Evolutionary conservation across 2,329 filamentous ascomycete genomes (phyloP).

Genomic region (Apiospora kogelbergensis): DNA sequence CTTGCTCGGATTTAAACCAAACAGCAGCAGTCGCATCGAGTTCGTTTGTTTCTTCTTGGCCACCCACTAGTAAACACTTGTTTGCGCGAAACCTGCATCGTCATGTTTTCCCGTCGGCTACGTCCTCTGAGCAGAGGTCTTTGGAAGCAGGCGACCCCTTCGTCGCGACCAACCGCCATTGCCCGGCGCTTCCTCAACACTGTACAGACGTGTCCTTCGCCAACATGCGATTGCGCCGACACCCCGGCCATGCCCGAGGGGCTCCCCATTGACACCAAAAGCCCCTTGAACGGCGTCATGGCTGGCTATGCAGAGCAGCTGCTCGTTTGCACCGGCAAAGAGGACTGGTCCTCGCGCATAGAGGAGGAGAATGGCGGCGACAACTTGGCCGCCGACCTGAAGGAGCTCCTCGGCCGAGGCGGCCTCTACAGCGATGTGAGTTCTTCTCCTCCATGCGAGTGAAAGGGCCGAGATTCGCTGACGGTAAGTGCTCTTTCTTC

Average conservation of each 20-base stretch:
- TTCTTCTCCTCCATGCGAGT: conserved; percentile 18
- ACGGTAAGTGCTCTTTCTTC: conserved; percentile 28
- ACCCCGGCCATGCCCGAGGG: conserved; percentile 63
- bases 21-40: neutral
- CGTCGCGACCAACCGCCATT: neutral
- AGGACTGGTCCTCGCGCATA: conserved; percentile 81
- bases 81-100: neutral
- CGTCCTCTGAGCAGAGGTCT: conserved; percentile 11
- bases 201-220: conserved; percentile 64
- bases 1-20: neutral
- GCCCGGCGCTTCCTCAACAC: conserved; percentile 30
- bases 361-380: conserved; percentile 73
- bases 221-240: conserved; percentile 73
- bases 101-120: conserved; percentile 8
- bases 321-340: conserved; percentile 75
- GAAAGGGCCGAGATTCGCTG: conserved; percentile 23
- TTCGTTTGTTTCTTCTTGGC: neutral
- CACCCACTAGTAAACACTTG: neutral
- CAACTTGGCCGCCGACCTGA: conserved; percentile 71
- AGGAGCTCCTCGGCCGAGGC: conserved; percentile 65
- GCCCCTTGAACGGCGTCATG: conserved; percentile 74
- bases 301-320: conserved; percentile 79
- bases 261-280: conserved; percentile 72
- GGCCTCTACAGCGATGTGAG: conserved; percentile 67
- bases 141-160: conserved; percentile 8